These are phyloP conservation scores for Kwoniella sp. DNA, from an alignment of 768 basidiomycete species.

Conservation along the genomic window DNA sequence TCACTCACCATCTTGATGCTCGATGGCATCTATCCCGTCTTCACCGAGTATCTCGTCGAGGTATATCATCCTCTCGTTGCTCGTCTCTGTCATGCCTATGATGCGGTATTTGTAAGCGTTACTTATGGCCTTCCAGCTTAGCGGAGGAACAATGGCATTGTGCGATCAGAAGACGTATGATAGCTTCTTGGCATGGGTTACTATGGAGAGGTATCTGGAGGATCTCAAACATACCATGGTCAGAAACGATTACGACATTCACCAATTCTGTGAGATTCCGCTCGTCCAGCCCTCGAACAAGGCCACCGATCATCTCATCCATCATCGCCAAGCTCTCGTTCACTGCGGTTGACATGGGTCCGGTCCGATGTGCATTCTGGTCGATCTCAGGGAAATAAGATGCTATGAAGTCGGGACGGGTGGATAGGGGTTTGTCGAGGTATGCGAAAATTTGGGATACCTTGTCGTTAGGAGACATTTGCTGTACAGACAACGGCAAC, in stretches of 20 bases:
- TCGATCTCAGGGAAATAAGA: conserved; percentile 59
- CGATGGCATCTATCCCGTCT: conserved; percentile 65
- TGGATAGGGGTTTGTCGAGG: conserved; percentile 74
- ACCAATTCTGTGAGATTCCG: conserved; percentile 81
- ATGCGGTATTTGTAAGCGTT: too few species aligned
- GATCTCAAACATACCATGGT: conserved; percentile 38
- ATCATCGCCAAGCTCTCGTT: conserved; percentile 69
- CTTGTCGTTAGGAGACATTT: conserved; percentile 65
- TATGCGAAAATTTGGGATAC: conserved; percentile 75
- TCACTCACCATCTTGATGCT: conserved; percentile 69
- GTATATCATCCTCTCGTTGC: conserved; percentile 71
- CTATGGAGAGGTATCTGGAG: too few species aligned
- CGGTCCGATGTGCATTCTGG: conserved; percentile 23
- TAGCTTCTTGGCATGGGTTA: too few species aligned
- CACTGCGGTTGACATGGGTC: conserved; percentile 31
- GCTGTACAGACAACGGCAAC: neutral
- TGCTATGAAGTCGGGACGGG: conserved; percentile 76
- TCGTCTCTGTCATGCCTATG: conserved; percentile 93
- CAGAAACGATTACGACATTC: conserved; percentile 77
- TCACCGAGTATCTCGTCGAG: conserved; percentile 78
- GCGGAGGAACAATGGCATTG: neutral
- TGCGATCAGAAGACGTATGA: neutral
- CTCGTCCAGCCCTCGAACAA: conserved; percentile 66
- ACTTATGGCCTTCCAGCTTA: too few species aligned
- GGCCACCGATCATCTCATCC: conserved; percentile 72